Evolutionary conservation across 2,329 filamentous ascomycete species (phyloP), one percentile per base, ranked within the genome.

Genomic region (Penicillium sclerotiorum): DNA sequence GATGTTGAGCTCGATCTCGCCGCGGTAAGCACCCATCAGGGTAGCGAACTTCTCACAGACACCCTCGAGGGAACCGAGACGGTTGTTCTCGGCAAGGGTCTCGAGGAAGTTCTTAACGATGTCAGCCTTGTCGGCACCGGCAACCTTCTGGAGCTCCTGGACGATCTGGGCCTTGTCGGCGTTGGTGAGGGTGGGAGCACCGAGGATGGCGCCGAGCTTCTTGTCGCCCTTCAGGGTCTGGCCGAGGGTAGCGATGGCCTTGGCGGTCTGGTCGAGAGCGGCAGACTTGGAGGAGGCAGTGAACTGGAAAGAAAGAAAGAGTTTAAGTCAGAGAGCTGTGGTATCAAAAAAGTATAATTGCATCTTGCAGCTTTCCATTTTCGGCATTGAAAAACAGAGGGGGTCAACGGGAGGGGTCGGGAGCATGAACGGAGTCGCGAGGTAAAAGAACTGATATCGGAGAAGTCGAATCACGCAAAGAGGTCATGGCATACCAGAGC

Each of bases 21-120:
- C 94, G 62, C 85, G 87, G 63, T 90, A 81, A 60, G 94, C 94
- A 67, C 90, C 85, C 81, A 97, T 95, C 68, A 99, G 79, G 71
- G 86, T 81, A 61, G 71, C 80, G 69, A 96, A 99, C 84, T 97
- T 96, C 70, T 88, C 84, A 71, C 85, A 86, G 58, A 97, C 87
- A 64, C 87, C 86, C 74, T 87, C 81, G 56, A 99, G 82, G 57
- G 94, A 80, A 59, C 86, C 85, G 62, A 99, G 81, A 63, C 94
- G 85, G 85, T 99, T 99, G 86, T 99, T 95, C 80, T 94, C 90
- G 61, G 94, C 93, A 51, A 99, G 84, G 50, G 93, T 89, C 50
- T 80, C 71, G 64, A 99, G 84, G 81, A 99, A 92, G 84, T 96
- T 95, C 86, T 94, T 91, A 75, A 97, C 79, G 57, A 92, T 90